Conservation (phyloP, 805 yeast species). For the Yarrowia sp. region DNA sequence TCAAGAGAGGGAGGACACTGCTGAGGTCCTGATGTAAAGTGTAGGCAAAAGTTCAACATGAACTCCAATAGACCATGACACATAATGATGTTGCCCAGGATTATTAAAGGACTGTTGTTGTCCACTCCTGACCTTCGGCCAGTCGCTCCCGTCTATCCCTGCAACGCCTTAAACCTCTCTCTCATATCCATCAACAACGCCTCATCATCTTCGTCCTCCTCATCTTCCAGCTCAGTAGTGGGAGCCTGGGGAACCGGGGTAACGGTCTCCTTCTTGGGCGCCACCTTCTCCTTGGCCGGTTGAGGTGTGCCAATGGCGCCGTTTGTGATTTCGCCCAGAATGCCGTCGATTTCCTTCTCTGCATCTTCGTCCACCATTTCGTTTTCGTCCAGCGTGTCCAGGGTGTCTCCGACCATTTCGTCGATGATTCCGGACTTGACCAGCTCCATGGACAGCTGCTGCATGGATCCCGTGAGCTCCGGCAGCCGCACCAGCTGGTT, state of each 20-base stretch:
- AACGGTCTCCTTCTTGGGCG: slow-evolving; percentile 44
- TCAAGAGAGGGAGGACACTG: too few relatives aligned
- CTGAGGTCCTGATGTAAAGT: too few relatives aligned
- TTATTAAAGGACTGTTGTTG: neutral
- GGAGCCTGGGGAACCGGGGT: slow-evolving; percentile 43
- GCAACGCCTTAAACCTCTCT: slow-evolving; percentile 84
- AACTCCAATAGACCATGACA: too few relatives aligned
- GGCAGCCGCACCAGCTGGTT: slow-evolving; percentile 80
- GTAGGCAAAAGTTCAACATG: too few relatives aligned
- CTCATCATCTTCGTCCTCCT: slow-evolving; percentile 68
- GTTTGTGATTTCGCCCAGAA: slow-evolving; percentile 53
- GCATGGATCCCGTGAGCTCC: slow-evolving; percentile 79
- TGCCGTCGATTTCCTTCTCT: slow-evolving; percentile 52
- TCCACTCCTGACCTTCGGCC: neutral
- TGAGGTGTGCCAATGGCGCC: slow-evolving; percentile 67
- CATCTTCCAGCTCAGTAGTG: slow-evolving; percentile 49
- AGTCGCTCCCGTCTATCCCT: slow-evolving; percentile 53
- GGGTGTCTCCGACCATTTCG: slow-evolving; percentile 92
- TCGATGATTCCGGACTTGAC: slow-evolving; percentile 73
- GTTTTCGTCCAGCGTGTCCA: slow-evolving; percentile 72
- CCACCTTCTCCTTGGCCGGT: slow-evolving; percentile 45
- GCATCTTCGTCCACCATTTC: slow-evolving; percentile 58
- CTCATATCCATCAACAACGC: slow-evolving; percentile 84
- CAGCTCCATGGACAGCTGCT: slow-evolving; percentile 83
- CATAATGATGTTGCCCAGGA: too few relatives aligned